Conservation (phyloP, 345 rosid genomes). For the Eucalyptus albens region DNA sequence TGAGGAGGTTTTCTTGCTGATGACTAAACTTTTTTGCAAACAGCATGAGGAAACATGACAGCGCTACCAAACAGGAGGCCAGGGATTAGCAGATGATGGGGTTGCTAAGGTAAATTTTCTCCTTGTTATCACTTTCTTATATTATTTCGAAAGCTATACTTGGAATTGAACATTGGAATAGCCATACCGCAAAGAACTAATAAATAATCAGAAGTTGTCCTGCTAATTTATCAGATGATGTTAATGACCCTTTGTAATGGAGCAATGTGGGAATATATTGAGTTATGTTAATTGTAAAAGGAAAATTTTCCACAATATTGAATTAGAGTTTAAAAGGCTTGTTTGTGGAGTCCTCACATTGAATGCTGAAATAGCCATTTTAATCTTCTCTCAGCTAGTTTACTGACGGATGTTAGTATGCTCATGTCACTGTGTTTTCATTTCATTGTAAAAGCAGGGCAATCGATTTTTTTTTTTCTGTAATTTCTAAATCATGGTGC, state of each 20-base stretch:
- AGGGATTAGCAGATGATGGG: slow-evolving; percentile 97
- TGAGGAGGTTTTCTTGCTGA: neutral
- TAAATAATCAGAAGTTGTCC: neutral
- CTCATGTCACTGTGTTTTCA: neutral
- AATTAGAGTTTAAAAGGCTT: neutral
- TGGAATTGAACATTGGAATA: neutral
- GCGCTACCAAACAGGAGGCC: slow-evolving; percentile 94
- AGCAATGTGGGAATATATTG: neutral
- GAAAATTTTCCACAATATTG: neutral
- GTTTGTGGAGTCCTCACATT: neutral
- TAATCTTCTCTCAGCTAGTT: neutral
- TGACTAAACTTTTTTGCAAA: neutral
- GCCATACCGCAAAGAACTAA: neutral
- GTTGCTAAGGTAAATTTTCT: slow-evolving; percentile 57
- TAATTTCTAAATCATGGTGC: neutral
- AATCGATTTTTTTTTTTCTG: neutral
- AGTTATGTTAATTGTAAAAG: neutral
- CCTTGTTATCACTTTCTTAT: neutral
- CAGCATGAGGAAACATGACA: slow-evolving; percentile 94
- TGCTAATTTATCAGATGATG: neutral
- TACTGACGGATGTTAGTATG: neutral
- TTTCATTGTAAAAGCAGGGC: neutral
- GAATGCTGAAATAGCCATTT: neutral
- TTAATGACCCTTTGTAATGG: neutral
- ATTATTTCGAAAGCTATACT: neutral